Conservation (phyloP, 305 asterid species). For the Fraxinus ornus region DNA sequence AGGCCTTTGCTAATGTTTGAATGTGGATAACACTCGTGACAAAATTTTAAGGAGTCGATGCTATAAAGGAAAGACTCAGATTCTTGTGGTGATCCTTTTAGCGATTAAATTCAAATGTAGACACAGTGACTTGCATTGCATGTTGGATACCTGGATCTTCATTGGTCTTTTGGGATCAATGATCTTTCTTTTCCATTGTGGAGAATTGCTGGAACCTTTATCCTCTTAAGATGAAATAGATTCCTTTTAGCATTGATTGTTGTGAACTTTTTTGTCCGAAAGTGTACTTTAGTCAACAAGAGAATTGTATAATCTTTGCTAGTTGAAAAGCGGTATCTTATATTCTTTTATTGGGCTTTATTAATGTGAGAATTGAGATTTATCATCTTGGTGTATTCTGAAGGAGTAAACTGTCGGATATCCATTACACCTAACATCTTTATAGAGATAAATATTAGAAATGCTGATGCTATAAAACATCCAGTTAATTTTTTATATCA, state of each 20-base stretch:
- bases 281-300: neutral
- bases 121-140: neutral
- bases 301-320: neutral
- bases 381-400: neutral
- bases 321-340: neutral
- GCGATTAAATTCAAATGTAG: neutral
- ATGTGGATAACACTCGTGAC: neutral
- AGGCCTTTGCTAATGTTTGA: constrained; percentile 6
- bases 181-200: neutral
- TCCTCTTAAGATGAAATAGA: neutral
- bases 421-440: neutral
- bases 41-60: neutral
- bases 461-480: neutral
- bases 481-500: neutral
- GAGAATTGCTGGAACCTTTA: neutral
- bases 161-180: neutral
- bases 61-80: neutral
- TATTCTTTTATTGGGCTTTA: neutral
- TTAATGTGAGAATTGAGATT: neutral
- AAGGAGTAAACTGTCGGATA: neutral
- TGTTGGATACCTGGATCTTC: neutral
- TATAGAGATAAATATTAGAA: neutral
- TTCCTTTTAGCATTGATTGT: neutral
- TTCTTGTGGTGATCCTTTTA: constrained; percentile 17
- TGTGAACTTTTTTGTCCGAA: neutral